Percentiles rank a stretch among this genome's conserved stretches.
Evolutionary conservation across 2,329 filamentous ascomycete genomes (phyloP).

Genomic region (Colletotrichum somersetense): DNA sequence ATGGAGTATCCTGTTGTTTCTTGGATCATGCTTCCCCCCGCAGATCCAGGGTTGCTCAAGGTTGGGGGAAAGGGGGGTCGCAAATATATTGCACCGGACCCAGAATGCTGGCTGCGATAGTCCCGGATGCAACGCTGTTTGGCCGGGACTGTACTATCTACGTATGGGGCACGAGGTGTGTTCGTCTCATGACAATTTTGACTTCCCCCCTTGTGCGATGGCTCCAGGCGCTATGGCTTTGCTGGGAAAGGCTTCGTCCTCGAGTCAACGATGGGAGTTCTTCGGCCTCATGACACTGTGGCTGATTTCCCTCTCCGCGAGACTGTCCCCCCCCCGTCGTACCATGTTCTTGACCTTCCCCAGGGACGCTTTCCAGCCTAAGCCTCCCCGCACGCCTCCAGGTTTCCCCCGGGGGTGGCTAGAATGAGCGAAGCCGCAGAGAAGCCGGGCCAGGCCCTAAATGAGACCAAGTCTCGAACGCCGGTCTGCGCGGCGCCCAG

Average conservation of each 20-base stretch:
- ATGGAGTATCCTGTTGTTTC: not conserved
- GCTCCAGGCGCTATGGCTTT: not conserved
- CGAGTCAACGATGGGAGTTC: not conserved
- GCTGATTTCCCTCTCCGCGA: not conserved
- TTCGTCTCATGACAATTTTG: slow-evolving; percentile 10
- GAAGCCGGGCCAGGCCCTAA: slow-evolving; percentile 14
- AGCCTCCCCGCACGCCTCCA: not conserved
- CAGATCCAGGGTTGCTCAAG: slow-evolving; percentile 10
- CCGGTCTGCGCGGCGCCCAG: not conserved
- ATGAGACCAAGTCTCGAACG: not conserved
- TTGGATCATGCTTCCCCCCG: slow-evolving; percentile 4
- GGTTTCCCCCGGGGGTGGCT: not conserved
- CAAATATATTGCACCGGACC: not conserved
- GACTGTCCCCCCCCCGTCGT: not conserved
- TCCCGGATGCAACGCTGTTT: slow-evolving; percentile 27
- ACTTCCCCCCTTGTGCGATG: not conserved
- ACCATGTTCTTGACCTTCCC: not conserved
- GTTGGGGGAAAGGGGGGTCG: not conserved
- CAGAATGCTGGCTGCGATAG: slow-evolving; percentile 18
- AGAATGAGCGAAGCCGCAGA: slow-evolving; percentile 17
- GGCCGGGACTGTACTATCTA: slow-evolving; percentile 3
- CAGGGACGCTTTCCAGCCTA: not conserved
- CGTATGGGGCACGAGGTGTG: not conserved
- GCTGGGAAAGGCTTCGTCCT: not conserved
- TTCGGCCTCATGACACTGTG: slow-evolving; percentile 9